These are phyloP conservation scores for Neurospora sp. DNA, from an alignment of 495 filamentous ascomycete species.

Conservation along the genomic window DNA sequence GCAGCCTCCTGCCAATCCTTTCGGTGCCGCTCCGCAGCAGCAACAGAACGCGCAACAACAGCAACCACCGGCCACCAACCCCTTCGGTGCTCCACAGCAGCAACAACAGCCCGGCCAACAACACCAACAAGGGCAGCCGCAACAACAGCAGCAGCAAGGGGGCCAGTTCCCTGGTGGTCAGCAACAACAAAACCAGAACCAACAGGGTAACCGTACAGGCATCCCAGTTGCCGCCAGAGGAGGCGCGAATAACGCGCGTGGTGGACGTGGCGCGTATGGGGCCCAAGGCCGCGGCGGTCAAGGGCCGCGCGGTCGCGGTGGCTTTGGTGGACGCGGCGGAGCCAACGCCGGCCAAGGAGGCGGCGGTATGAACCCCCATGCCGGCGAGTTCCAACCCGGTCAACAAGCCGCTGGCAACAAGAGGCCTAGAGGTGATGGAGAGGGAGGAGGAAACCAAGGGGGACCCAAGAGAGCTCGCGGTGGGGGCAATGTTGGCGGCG, in stretches of 20 bases:
- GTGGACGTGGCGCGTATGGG: slow-evolving; percentile 6
- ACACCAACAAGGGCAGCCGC: background rate
- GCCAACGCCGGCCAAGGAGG: slow-evolving; percentile 2
- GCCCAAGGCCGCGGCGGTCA: slow-evolving; percentile 15
- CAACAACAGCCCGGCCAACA: background rate
- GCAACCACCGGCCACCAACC: background rate
- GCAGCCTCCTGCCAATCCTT: background rate
- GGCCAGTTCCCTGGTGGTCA: background rate
- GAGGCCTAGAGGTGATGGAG: slow-evolving; percentile 14
- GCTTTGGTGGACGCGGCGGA: slow-evolving; percentile 12
- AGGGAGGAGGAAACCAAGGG: slow-evolving; percentile 7
- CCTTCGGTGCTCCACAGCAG: background rate
- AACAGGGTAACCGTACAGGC: background rate
- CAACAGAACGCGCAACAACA: slow-evolving; percentile 8
- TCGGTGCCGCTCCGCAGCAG: background rate
- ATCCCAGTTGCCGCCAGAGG: background rate
- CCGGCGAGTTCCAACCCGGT: slow-evolving; percentile 19
- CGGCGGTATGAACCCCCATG: slow-evolving; percentile 18
- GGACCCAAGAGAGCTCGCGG: slow-evolving; percentile 12
- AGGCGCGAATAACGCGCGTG: slow-evolving; percentile 3
- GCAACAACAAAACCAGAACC: slow-evolving; percentile 4
- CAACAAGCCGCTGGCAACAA: slow-evolving; percentile 16
- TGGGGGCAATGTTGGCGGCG: slow-evolving; percentile 2
- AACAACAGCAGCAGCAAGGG: background rate
- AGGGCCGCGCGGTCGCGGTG: slow-evolving; percentile 18